These are phyloP conservation scores for Talaromyces sp. DNA, from an alignment of 2,329 filamentous ascomycete genomes.

Conservation along the genomic window DNA sequence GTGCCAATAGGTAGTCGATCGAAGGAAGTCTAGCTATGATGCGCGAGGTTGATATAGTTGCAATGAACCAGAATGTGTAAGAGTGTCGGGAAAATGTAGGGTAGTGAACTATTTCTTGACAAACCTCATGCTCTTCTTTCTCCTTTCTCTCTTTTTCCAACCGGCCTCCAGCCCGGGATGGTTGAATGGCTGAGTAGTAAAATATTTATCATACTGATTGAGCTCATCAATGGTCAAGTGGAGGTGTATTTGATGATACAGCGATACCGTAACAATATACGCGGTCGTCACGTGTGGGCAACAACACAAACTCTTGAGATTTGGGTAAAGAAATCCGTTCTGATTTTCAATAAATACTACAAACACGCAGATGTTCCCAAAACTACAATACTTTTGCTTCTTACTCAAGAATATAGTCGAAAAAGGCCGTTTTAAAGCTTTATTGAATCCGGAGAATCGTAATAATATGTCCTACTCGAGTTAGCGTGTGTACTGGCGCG, in stretches of 20 bases:
- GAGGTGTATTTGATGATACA: neutral
- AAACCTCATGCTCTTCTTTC: neutral
- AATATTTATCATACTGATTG: neutral
- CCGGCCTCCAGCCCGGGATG: neutral
- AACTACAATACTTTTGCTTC: too few relatives aligned
- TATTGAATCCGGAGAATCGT: neutral
- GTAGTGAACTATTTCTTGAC: neutral
- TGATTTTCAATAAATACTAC: too few relatives aligned
- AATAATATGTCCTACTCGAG: neutral
- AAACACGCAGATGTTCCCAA: too few relatives aligned
- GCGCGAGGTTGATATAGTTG: neutral
- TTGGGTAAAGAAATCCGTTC: neutral
- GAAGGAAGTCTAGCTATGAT: neutral
- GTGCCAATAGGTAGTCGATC: conserved; percentile 26
- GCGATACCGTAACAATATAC: neutral
- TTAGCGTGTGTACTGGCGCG: neutral
- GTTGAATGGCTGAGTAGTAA: neutral
- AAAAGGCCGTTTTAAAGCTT: neutral
- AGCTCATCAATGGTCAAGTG: neutral
- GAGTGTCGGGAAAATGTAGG: neutral
- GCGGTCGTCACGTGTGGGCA: neutral
- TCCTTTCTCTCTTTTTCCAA: neutral
- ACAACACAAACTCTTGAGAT: neutral
- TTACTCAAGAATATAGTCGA: neutral
- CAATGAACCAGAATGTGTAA: neutral